phyloP scores from a whole-genome alignment of 495 filamentous ascomycete genomes.

The Oleoguttula mirabilis region DNA sequence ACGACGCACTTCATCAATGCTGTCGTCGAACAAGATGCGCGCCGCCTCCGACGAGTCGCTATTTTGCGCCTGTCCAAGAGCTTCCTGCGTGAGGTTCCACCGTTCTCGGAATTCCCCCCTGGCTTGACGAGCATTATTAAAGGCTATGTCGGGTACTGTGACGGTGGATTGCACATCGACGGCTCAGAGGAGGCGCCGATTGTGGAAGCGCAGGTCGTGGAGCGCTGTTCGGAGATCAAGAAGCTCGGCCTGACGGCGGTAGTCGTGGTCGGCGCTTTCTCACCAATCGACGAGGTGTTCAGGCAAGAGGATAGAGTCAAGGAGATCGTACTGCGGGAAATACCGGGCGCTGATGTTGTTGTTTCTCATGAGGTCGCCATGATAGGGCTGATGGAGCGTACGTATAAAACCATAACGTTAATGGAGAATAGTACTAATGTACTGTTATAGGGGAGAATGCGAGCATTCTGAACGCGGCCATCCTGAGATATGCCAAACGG shows the following conservation, averaged over 20 bases:
- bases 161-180: conserved; percentile 41
- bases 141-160: conserved; percentile 35
- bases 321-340: conserved; percentile 32
- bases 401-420: no score
- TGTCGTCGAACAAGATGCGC: conserved; percentile 43
- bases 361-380: conserved; percentile 36
- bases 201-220: conserved; percentile 34
- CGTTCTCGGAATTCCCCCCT: conserved; percentile 37
- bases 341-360: conserved; percentile 38
- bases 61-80: conserved; percentile 43
- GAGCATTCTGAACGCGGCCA: conserved; percentile 40
- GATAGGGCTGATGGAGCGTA: conserved; percentile 38
- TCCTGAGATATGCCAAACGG: conserved; percentile 34
- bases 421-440: no score
- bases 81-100: conserved; percentile 44
- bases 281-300: conserved; percentile 41
- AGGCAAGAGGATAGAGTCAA: conserved; percentile 39
- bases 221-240: conserved; percentile 33
- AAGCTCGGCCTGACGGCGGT: conserved; percentile 36
- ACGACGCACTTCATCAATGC: conserved; percentile 57
- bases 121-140: conserved; percentile 29
- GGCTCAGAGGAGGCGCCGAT: conserved; percentile 37
- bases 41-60: conserved; percentile 41
- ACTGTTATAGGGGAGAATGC: conserved; percentile 49
- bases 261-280: conserved; percentile 48